Conservation (phyloP, 2,329 filamentous ascomycete species). For the Hortaea werneckii region DNA sequence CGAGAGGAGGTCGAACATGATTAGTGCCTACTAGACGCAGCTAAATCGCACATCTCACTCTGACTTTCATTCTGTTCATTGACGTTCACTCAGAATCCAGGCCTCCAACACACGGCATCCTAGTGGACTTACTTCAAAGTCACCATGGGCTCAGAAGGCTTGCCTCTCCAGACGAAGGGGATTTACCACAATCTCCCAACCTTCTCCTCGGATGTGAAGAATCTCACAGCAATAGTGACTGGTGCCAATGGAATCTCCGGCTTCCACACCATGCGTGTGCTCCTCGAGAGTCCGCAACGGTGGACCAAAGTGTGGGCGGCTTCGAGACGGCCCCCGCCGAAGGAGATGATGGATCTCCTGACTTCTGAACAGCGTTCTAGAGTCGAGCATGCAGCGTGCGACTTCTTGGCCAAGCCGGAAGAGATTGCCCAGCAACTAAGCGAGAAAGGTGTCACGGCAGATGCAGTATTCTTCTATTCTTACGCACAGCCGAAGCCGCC, state of each 20-base stretch:
- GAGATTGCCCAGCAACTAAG: slow-evolving; percentile 28
- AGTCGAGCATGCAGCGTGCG: slow-evolving; percentile 21
- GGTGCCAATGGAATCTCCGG: slow-evolving; percentile 47
- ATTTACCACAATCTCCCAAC: slow-evolving; percentile 43
- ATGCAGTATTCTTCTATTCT: slow-evolving; percentile 45
- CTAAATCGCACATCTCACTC: too few relatives aligned
- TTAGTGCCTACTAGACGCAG: too few relatives aligned
- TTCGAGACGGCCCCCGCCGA: slow-evolving; percentile 36
- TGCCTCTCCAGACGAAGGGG: slow-evolving; percentile 23
- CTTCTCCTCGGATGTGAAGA: slow-evolving; percentile 33
- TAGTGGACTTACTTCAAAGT: slow-evolving; percentile 3
- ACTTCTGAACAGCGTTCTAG: slow-evolving; percentile 19
- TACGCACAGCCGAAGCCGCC: slow-evolving; percentile 42
- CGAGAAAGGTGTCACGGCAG: slow-evolving; percentile 25
- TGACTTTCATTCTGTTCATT: too few relatives aligned
- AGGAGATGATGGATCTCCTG: slow-evolving; percentile 20
- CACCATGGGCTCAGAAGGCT: slow-evolving; percentile 17
- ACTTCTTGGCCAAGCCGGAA: slow-evolving; percentile 30
- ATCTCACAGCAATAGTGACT: slow-evolving; percentile 42
- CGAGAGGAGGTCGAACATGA: too few relatives aligned
- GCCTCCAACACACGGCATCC: slow-evolving; percentile 10
- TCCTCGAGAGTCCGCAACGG: slow-evolving; percentile 36
- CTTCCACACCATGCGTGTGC: slow-evolving; percentile 40
- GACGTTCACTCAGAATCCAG: too few relatives aligned
- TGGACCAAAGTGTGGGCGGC: slow-evolving; percentile 45